Base-by-base conservation (phyloP, 2,329 filamentous ascomycete genomes). In the Didymella pomorum region DNA sequence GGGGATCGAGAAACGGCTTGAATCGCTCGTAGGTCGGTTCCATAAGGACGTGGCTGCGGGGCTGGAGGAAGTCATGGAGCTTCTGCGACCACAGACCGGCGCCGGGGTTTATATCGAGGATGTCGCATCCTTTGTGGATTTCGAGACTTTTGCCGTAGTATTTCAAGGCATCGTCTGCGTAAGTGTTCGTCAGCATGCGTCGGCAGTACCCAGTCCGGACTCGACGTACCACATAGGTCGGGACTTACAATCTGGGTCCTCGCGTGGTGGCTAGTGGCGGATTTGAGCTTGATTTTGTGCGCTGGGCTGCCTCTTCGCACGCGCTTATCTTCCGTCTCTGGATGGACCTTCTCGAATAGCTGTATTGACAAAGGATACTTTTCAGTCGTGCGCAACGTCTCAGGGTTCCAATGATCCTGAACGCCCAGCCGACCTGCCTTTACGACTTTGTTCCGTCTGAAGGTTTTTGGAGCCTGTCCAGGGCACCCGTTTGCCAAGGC, bases 41-140 rank as follows among this genome's bases (percentile, higher is more conserved):
- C 76, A 97, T 83, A 41, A 99, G 81, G 43, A 97, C 79, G 79
- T 99, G 95, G 5, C 86, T 88, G 56, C 92, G 87, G 4, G 94
- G 94, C 68, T 92, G 79, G 8, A 99, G 81, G 44, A 84, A 79
- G 0, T 91, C 82, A 72, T 97, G 87, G 0, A 98, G 80, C 68
- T 89, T 91, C 26, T 81, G 81, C 31, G 93, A 96, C 86, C 90
- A 95, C 2, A 96, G 52, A 9, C 93, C 92, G 1, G 80, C 80
- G 14, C 93, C 93, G 0, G 94, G 94, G 74, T 93, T 92, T 55
- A 97, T 80, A 72, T 98, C 94, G 68, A 99, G 81, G 43, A 98
- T 84, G 69, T 96, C 93, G 77, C 93, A 93, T 52, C 91, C 91
- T 48, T 82, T 80, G 75, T 95, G 89, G 43, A 86, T 84, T 31